Evolutionary conservation across 1,139 yeast species (phyloP).

Genomic region (Diutina pseudorugosa): DNA sequence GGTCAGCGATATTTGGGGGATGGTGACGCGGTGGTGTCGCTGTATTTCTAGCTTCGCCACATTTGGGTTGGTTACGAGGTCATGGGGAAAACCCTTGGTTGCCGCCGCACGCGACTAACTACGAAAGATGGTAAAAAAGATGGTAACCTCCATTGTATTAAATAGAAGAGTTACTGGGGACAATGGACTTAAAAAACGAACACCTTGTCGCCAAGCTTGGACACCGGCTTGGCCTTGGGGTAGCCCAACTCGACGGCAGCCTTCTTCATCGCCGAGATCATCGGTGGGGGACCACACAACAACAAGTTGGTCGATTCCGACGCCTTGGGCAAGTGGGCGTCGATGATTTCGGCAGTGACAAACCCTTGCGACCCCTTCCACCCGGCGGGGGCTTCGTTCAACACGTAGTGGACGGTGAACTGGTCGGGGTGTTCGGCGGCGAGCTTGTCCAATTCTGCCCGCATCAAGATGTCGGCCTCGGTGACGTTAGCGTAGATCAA

Average conservation of each 20-base stretch:
- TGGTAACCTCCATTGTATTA: too few species aligned
- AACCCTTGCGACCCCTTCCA: constrained; percentile 83
- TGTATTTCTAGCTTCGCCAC: too few species aligned
- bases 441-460: constrained; percentile 65
- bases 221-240: constrained; percentile 80
- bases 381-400: constrained; percentile 59
- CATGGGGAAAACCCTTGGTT: too few species aligned
- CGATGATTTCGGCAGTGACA: constrained; percentile 67
- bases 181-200: constrained; percentile 58
- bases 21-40: too few species aligned
- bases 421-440: constrained; percentile 49
- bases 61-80: too few species aligned
- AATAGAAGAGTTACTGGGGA: too few species aligned
- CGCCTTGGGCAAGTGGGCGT: constrained; percentile 54
- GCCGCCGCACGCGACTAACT: too few species aligned
- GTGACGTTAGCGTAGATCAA: constrained; percentile 11
- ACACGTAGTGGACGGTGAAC: constrained; percentile 56
- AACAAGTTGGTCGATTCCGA: constrained; percentile 57
- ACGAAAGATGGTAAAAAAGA: too few species aligned
- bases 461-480: constrained; percentile 24
- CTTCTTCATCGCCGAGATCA: constrained; percentile 72
- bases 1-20: too few species aligned
- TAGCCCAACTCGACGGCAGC: constrained; percentile 70
- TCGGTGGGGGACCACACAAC: constrained; percentile 92
- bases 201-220: constrained; percentile 87